Conservation (phyloP, 1,284 basidiomycete species). For the Singerocomus rubriflavus region DNA sequence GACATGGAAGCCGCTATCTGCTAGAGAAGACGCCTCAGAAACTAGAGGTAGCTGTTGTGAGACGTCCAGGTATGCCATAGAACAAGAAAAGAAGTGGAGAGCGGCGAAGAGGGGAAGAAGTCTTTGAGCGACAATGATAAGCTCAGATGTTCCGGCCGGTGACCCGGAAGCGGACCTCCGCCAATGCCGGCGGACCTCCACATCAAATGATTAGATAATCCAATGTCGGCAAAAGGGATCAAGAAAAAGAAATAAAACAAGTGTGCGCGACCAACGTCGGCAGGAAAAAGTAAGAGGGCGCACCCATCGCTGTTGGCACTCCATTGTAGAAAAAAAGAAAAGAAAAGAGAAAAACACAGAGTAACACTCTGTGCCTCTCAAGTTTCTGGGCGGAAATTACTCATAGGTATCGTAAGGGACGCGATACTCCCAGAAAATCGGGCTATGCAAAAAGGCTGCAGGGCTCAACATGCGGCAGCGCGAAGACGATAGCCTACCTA, state of each 20-base stretch:
- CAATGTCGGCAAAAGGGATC: neutral
- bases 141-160: constrained; percentile 15
- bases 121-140: constrained; percentile 11
- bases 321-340: neutral
- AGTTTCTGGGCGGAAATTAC: constrained; percentile 27
- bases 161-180: constrained; percentile 16
- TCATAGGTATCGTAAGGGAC: constrained; percentile 23
- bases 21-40: too few relatives aligned
- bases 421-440: constrained; percentile 10
- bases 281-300: too few relatives aligned
- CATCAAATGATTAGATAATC: constrained; percentile 8
- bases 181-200: constrained; percentile 1
- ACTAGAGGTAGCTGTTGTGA: too few relatives aligned
- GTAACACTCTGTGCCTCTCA: constrained; percentile 3
- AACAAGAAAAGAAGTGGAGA: constrained; percentile 19
- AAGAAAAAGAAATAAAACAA: neutral
- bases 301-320: too few relatives aligned
- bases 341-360: constrained; percentile 8
- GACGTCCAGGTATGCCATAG: constrained; percentile 49
- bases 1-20: too few relatives aligned
- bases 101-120: constrained; percentile 3
- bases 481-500: constrained; percentile 14
- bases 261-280: neutral
- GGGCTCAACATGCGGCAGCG: constrained; percentile 7
- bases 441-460: neutral